Evolutionary conservation across 805 yeast species (phyloP).

Genomic region (Starmerella potacharoeniae): DNA sequence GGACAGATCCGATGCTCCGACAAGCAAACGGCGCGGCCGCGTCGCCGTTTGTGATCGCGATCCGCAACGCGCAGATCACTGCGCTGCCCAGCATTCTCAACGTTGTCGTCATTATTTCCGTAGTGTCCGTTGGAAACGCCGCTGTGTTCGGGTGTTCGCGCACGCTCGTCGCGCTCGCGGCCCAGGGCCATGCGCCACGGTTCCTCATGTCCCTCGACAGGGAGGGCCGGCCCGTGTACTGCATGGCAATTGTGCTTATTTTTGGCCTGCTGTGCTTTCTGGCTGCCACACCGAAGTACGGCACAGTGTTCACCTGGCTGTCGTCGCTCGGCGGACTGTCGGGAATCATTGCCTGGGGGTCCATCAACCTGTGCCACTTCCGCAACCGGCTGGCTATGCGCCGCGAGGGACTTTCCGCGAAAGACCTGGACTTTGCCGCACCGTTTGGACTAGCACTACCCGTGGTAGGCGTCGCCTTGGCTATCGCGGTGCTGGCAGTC

Average conservation of each 20-base stretch:
- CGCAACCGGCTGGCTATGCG: constrained; percentile 53
- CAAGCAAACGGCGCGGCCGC: constrained; percentile 40
- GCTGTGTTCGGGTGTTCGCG: constrained; percentile 64
- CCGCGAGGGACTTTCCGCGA: constrained; percentile 49
- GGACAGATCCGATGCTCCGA: constrained; percentile 32
- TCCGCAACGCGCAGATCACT: constrained; percentile 50
- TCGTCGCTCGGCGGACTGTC: constrained; percentile 54
- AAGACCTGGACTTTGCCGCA: constrained; percentile 53
- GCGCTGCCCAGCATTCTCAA: constrained; percentile 62
- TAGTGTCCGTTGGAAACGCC: constrained; percentile 64
- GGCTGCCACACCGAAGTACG: constrained; percentile 42
- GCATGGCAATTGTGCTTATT: constrained; percentile 39
- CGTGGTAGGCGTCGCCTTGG: constrained; percentile 41
- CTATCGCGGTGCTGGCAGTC: constrained; percentile 43
- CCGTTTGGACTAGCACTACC: constrained; percentile 57
- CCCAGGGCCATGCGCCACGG: constrained; percentile 52
- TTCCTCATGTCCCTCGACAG: constrained; percentile 54
- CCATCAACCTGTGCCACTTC: constrained; percentile 48
- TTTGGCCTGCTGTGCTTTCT: constrained; percentile 51
- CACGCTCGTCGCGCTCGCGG: constrained; percentile 54
- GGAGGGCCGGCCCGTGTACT: constrained; percentile 57
- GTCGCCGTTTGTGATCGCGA: constrained; percentile 65
- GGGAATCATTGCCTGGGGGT: constrained; percentile 52
- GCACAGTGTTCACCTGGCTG: constrained; percentile 52
- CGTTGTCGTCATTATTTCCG: constrained; percentile 56